A percentile compares a stretch with the other conserved stretches of the same genome.
phyloP scores from a whole-genome alignment of 495 filamentous ascomycete genomes.

The Aspergillus sclerotioniger region DNA sequence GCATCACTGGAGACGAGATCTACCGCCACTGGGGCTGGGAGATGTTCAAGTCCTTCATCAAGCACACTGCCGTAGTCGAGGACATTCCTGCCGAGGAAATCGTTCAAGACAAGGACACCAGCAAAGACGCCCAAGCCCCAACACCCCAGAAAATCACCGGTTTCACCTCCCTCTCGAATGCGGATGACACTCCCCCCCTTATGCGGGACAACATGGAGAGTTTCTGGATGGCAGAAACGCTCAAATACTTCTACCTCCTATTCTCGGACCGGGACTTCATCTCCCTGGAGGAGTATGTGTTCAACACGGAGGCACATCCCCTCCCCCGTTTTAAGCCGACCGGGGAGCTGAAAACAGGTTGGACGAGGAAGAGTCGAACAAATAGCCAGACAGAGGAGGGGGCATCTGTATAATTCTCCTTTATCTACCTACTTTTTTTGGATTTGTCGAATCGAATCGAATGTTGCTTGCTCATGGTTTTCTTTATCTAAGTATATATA shows the following conservation, averaged over 20 bases:
- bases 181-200: slow-evolving; percentile 62
- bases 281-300: slow-evolving; percentile 78
- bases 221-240: slow-evolving; percentile 95
- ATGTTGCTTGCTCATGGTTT: too few relatives aligned
- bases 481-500: too few relatives aligned
- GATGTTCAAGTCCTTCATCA: slow-evolving; percentile 91
- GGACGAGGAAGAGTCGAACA: slow-evolving; percentile 60
- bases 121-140: slow-evolving; percentile 13
- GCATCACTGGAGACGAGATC: slow-evolving; percentile 86
- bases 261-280: slow-evolving; percentile 84
- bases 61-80: slow-evolving; percentile 72
- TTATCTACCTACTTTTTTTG: neutral
- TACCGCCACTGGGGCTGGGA: slow-evolving; percentile 98
- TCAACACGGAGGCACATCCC: slow-evolving; percentile 95
- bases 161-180: slow-evolving; percentile 80
- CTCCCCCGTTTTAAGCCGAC: slow-evolving; percentile 82
- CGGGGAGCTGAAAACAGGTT: slow-evolving; percentile 80
- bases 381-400: slow-evolving; percentile 32
- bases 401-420: neutral
- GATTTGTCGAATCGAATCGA: neutral
- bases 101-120: slow-evolving; percentile 14
- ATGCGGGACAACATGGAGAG: slow-evolving; percentile 86
- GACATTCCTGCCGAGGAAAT: neutral
- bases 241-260: slow-evolving; percentile 96
- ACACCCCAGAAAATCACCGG: slow-evolving; percentile 42